phyloP scores from a whole-genome alignment of 2,329 filamentous ascomycete species.

The Alternaria angustiovoidea region DNA sequence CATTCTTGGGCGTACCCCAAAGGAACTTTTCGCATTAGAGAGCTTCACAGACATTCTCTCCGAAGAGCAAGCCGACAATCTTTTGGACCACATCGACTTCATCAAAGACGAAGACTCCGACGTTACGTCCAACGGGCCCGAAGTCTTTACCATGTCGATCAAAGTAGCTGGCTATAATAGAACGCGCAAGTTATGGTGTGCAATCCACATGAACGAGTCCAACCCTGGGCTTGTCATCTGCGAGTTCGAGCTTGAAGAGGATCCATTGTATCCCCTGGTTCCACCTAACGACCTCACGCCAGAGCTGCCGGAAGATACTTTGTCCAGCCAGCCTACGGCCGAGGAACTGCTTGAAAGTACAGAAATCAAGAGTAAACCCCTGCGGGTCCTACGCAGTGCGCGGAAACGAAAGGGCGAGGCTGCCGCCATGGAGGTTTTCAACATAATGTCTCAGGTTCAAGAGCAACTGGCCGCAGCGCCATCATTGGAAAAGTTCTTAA shows the following conservation, averaged over 20 bases:
- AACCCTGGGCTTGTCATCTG: conserved; percentile 76
- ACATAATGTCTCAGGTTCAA: conserved; percentile 90
- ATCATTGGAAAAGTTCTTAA: conserved; percentile 76
- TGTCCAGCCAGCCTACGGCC: conserved; percentile 74
- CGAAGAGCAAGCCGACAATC: conserved; percentile 82
- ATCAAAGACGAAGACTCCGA: conserved; percentile 84
- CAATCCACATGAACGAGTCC: conserved; percentile 76
- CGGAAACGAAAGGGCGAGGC: conserved; percentile 79
- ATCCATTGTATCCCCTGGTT: conserved; percentile 71
- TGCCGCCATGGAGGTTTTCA: conserved; percentile 87
- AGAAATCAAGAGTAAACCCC: conserved; percentile 74
- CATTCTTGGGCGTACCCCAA: conserved; percentile 79
- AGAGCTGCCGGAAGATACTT: conserved; percentile 74
- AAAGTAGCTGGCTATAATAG: conserved; percentile 62
- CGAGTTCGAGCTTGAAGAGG: conserved; percentile 88
- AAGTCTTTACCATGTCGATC: conserved; percentile 83
- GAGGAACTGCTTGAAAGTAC: conserved; percentile 82
- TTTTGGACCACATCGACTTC: conserved; percentile 88
- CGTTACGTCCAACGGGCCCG: conserved; percentile 77
- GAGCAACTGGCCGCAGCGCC: conserved; percentile 80
- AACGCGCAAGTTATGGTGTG: conserved; percentile 81
- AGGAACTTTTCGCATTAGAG: conserved; percentile 74
- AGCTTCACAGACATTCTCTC: conserved; percentile 85
- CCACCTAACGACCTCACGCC: conserved; percentile 66
- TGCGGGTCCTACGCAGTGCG: conserved; percentile 78